Percentiles rank a stretch among this genome's conserved stretches.
Evolutionary conservation across 208 protist genomes (phyloP).

Genomic region (Leishmania turanica): DNA sequence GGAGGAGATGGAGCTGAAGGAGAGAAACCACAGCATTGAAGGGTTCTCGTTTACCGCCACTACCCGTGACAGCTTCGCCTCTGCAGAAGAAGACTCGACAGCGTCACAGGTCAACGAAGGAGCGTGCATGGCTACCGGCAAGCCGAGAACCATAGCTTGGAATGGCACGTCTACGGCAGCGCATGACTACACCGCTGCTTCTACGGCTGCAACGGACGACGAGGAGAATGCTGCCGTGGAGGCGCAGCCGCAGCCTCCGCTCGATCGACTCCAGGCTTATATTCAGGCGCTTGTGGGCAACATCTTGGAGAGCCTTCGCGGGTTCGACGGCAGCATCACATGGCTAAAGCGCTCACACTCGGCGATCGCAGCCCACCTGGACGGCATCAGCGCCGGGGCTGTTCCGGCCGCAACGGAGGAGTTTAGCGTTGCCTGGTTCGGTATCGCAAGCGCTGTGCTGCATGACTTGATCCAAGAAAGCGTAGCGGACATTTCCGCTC

Average conservation of each 20-base stretch:
- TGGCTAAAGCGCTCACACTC: slow-evolving; percentile 30
- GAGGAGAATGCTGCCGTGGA: slow-evolving; percentile 5
- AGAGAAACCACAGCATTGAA: not conserved
- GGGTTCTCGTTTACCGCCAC: slow-evolving; percentile 4
- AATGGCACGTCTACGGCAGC: slow-evolving; percentile 1
- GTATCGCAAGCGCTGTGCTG: slow-evolving; percentile 36
- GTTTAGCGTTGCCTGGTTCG: slow-evolving; percentile 45
- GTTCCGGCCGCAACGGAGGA: slow-evolving; percentile 34
- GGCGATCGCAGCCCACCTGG: slow-evolving; percentile 22
- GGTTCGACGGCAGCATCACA: slow-evolving; percentile 32
- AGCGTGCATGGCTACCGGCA: slow-evolving; percentile 1
- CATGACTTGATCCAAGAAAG: slow-evolving; percentile 26
- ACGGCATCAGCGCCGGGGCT: slow-evolving; percentile 10
- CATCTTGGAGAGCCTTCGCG: slow-evolving; percentile 30
- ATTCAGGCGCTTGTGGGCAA: slow-evolving; percentile 20
- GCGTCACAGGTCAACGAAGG: not conserved
- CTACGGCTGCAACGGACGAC: slow-evolving; percentile 1
- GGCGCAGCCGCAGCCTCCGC: slow-evolving; percentile 4
- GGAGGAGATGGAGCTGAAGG: slow-evolving; percentile 1
- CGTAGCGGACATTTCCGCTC: slow-evolving; percentile 10
- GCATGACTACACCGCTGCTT: not conserved
- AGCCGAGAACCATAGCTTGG: slow-evolving; percentile 9
- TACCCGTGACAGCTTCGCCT: slow-evolving; percentile 10
- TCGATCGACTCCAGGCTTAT: slow-evolving; percentile 19
- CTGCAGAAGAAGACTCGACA: slow-evolving; percentile 8